Evolutionary conservation across 202 grass and related monocot species (phyloP).

Genomic region (Setaria viridis): DNA sequence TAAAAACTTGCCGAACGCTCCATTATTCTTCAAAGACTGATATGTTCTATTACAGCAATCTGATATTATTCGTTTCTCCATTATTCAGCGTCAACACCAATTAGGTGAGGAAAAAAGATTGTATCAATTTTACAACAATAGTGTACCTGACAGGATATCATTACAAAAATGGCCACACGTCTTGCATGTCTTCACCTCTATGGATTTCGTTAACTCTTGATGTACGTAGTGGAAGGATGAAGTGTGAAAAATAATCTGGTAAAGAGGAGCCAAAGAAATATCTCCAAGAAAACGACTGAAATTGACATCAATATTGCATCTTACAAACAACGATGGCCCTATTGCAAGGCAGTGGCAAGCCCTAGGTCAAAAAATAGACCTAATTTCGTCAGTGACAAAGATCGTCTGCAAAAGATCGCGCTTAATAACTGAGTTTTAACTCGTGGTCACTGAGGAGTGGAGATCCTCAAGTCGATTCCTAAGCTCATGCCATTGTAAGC

Average conservation of each 20-base stretch:
- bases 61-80: not conserved
- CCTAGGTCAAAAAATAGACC: not conserved
- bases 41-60: not conserved
- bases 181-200: not conserved
- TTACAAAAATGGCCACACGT: constrained; percentile 7
- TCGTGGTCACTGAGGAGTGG: constrained; percentile 50
- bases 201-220: not conserved
- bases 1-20: not conserved
- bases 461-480: constrained; percentile 70
- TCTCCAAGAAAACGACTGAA: not conserved
- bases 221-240: not conserved
- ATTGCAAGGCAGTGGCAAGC: not conserved
- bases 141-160: constrained; percentile 14
- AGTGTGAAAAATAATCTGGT: not conserved
- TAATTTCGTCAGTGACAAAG: constrained; percentile 18
- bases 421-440: not conserved
- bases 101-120: not conserved
- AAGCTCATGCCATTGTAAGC: constrained; percentile 86
- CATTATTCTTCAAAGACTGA: not conserved
- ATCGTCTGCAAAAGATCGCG: not conserved
- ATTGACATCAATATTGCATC: constrained; percentile 11
- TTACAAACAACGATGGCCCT: not conserved
- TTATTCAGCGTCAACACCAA: not conserved
- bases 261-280: not conserved
- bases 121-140: not conserved